Evolutionary conservation across 768 basidiomycete species (phyloP), one percentile per base, ranked within the genome.

Genomic region (Solioccasus polychromus): DNA sequence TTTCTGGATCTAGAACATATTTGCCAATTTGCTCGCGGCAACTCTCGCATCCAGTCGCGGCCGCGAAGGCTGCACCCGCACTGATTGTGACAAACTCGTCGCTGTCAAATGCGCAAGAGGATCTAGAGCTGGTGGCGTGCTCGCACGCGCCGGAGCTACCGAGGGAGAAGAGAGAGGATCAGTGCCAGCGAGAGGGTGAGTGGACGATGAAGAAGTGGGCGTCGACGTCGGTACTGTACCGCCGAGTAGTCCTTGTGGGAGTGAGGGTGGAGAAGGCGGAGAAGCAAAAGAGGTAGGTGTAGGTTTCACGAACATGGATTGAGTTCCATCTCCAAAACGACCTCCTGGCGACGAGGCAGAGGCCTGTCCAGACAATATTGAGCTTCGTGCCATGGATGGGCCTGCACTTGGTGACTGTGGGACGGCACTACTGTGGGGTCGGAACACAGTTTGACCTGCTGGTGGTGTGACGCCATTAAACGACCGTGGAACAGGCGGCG

Each of bases 21-120:
- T 94, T 7, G 90, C 91, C 45, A 93, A 75, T 64, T 92, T 93
- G 62, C 88, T 88, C 17, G 89, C 91, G 12, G 89, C 89, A 59
- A 90, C 84, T 58, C 85, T 74, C 9, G 92, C 84, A 62, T 96
- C 93, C 56, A 95, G 64, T 57, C 85, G 73, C 35, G 84, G 80
- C 53, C 88, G 70, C 39, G 80, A 79, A 12, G 86, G 82, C 54
- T 82, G 80, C 36, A 85, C 74, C 17, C 84, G 80, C 63, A 92
- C 68, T n/a, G 86, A 88, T 39, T 72, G 74, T 2, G 85, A 74
- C 85, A 90, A 83, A 53, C 74, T 74, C 36, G 74, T 71, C n/a
- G 85, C 76, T 44, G 70, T 70, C 36, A 76, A 68, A 50, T 77
- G 77, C 7, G 79, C 83, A 17, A 89, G 73, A 28, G 87, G 87